Conservation (phyloP, 768 basidiomycete genomes). For the Hypholoma sublateritium region DNA sequence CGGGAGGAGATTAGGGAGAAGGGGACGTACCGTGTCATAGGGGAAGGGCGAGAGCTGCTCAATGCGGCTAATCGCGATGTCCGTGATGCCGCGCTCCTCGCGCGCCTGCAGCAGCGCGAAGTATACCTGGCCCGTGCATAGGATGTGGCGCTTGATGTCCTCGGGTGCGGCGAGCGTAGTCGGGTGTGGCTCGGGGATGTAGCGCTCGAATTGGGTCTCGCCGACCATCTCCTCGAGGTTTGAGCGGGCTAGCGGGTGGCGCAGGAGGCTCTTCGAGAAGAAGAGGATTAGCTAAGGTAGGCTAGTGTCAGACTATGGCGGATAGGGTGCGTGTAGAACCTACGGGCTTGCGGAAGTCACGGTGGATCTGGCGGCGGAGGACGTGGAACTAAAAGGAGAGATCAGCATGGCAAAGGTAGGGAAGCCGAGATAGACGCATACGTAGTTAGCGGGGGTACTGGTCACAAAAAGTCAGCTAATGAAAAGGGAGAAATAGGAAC, state of each 20-base stretch:
- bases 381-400: slow-evolving; percentile 75
- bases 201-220: slow-evolving; percentile 91
- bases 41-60: slow-evolving; percentile 98
- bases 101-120: slow-evolving; percentile 86
- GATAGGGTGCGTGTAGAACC: slow-evolving; percentile 14
- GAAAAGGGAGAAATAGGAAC: background rate
- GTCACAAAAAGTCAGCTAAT: slow-evolving; percentile 11
- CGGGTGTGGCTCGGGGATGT: slow-evolving; percentile 83
- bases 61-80: slow-evolving; percentile 90
- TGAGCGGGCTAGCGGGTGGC: slow-evolving; percentile 91
- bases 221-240: slow-evolving; percentile 84
- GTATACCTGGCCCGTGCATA: slow-evolving; percentile 96
- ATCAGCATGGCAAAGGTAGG: background rate
- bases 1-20: background rate
- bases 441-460: slow-evolving; percentile 94
- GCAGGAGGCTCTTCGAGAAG: slow-evolving; percentile 96
- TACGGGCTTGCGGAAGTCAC: slow-evolving; percentile 97
- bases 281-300: slow-evolving; percentile 75
- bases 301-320: background rate
- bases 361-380: slow-evolving; percentile 93
- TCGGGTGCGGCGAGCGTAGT: slow-evolving; percentile 69
- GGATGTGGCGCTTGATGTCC: slow-evolving; percentile 87
- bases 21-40: slow-evolving; percentile 76
- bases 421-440: slow-evolving; percentile 29
- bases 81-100: slow-evolving; percentile 86